A percentile compares a stretch with the other conserved stretches of the same genome.
phyloP scores from a whole-genome alignment of 345 rosid genomes.

The Barbarea vulgaris region DNA sequence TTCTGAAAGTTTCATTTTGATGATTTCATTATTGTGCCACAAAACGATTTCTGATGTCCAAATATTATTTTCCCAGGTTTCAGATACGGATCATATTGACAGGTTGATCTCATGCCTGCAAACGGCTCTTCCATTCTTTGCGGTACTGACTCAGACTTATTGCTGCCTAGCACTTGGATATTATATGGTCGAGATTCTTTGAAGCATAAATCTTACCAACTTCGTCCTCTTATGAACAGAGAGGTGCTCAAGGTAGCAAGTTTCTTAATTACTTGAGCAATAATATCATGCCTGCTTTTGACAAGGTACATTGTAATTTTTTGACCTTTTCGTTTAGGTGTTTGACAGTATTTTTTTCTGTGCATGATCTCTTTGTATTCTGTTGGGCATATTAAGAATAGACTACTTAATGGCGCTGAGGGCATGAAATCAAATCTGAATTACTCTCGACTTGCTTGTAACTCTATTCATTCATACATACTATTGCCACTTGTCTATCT shows the following conservation, averaged over 20 bases:
- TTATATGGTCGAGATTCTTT: conserved; percentile 4
- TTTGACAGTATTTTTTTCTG: background rate
- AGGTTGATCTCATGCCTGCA: conserved; percentile 83
- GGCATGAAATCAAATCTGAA: background rate
- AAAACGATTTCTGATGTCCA: background rate
- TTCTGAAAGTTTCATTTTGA: background rate
- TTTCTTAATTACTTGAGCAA: conserved; percentile 80
- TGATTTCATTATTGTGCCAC: background rate
- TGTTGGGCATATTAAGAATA: background rate
- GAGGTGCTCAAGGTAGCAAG: conserved; percentile 82
- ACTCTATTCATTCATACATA: background rate
- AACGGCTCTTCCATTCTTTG: conserved; percentile 83
- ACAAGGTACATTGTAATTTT: conserved; percentile 55
- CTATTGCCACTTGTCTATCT: background rate
- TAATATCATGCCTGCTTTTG: conserved; percentile 76
- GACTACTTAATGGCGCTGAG: background rate
- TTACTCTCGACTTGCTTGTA: conserved; percentile 1
- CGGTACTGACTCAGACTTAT: conserved; percentile 47
- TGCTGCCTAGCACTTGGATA: background rate
- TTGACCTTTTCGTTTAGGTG: background rate
- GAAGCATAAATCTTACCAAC: background rate
- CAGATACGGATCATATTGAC: conserved; percentile 83
- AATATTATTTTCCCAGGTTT: conserved; percentile 55
- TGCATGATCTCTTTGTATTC: conserved; percentile 1
- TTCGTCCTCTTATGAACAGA: conserved; percentile 45